Evolutionary conservation across 2,329 filamentous ascomycete genomes (phyloP), one percentile per base, ranked within the genome.

Genomic region (Cladophialophora immunda): DNA sequence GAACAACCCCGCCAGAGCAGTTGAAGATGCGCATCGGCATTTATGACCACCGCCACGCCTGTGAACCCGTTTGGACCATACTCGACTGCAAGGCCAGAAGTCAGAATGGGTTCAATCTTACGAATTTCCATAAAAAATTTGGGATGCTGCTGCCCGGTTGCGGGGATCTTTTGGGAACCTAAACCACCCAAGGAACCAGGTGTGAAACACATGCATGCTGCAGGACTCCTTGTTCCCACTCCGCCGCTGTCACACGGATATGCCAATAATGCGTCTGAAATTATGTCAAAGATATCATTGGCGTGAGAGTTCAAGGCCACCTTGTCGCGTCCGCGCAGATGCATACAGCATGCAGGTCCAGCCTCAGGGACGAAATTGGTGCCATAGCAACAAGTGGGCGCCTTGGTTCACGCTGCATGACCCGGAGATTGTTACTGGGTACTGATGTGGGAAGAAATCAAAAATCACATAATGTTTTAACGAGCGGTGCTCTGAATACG

Each of bases 191-290:
- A 41, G 32, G 56, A 53, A 64, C 65, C 68, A 61, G 68, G 59
- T 58, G 36, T 69, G 68, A 70, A 70, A 68, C 65, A 66, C 58
- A 67, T 57, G 32, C 58, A 63, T 38, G 61, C 65, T 68, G 68
- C 68, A 70, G 68, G 58, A 64, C 62, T 68, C 65, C 65, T 68
- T 58, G 68, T 70, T 66, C 56, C 62, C 68, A 65, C 65, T 63
- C 54, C 11, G 47, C 60, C 29, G 53, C 45, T 11, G 68, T 67
- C 53, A 62, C 65, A 65, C 65, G 58, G 62, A 11, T 41, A 47
- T 60, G 60, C 55, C 38, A 53, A 36, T 64, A 58, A 65, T 53
- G 58, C 58, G 63, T 63, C 36, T 54, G 65, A 69, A 65, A 69
- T 69, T 67, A 47, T 62, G 64, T 53, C 64, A 52, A 60, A 53